phyloP scores from a whole-genome alignment of 2,329 filamentous ascomycete genomes.

The Neoscytalidium dimidiatum region DNA sequence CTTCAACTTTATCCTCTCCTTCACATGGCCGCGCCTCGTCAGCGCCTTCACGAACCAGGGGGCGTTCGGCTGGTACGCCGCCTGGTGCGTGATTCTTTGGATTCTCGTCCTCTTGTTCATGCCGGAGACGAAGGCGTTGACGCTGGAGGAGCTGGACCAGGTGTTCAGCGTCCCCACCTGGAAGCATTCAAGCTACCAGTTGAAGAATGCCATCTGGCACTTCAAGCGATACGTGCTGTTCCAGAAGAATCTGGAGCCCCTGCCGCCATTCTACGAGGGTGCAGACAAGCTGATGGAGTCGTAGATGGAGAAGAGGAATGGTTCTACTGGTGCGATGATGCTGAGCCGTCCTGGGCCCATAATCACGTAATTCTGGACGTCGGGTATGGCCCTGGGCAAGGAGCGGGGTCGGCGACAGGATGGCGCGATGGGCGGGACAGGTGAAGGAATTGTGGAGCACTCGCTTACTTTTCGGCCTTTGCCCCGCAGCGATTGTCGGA shows the following conservation, averaged over 20 bases:
- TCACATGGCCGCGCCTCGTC: conserved; percentile 55
- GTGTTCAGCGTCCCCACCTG: conserved; percentile 55
- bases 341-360: neutral
- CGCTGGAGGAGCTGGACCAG: conserved; percentile 46
- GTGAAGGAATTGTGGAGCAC: conserved; percentile 9
- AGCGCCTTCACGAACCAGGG: conserved; percentile 52
- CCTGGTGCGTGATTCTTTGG: conserved; percentile 55
- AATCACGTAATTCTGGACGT: neutral
- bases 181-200: conserved; percentile 28
- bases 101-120: conserved; percentile 53
- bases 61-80: conserved; percentile 59
- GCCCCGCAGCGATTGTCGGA: conserved; percentile 7
- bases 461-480: conserved; percentile 1
- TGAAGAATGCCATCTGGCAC: conserved; percentile 38
- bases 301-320: neutral
- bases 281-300: neutral
- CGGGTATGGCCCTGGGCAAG: neutral
- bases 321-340: too few relatives aligned
- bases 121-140: conserved; percentile 48
- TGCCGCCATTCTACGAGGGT: neutral
- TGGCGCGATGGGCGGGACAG: neutral
- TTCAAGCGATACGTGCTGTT: conserved; percentile 33
- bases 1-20: conserved; percentile 56
- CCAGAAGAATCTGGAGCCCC: conserved; percentile 20
- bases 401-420: neutral